phyloP scores from a whole-genome alignment of 805 yeast genomes.

The Cyberlindnera samutprakarnensis region DNA sequence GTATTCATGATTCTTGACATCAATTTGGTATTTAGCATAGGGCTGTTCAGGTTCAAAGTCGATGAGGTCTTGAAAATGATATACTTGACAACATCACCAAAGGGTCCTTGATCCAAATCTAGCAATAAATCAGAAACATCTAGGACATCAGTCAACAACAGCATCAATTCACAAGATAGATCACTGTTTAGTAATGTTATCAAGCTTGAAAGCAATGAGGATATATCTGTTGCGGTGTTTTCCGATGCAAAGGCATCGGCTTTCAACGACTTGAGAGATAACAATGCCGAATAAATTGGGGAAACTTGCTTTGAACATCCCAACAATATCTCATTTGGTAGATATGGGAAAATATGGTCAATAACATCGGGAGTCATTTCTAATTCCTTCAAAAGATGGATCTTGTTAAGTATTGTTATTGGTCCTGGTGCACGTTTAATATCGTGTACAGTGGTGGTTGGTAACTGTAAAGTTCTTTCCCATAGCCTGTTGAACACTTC shows the following conservation, averaged over 20 bases:
- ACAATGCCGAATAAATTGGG: conserved; percentile 3
- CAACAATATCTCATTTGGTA: conserved; percentile 7
- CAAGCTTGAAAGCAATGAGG: conserved; percentile 4
- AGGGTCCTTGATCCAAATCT: conserved; percentile 1
- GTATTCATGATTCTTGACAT: conserved; percentile 5
- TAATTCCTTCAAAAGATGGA: conserved; percentile 5
- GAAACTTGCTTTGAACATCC: conserved; percentile 8
- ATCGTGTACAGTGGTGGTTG: conserved; percentile 1
- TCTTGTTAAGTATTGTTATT: conserved; percentile 13
- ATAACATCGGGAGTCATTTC: conserved; percentile 6
- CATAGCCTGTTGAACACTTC: conserved; percentile 20
- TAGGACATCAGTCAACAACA: conserved; percentile 6
- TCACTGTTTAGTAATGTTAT: conserved; percentile 4
- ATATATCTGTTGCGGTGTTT: background rate
- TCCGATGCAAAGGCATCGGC: no score
- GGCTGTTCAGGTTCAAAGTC: background rate
- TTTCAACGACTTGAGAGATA: no score
- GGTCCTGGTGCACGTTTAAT: conserved; percentile 15
- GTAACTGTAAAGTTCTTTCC: conserved; percentile 15
- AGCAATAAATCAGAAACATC: conserved; percentile 4
- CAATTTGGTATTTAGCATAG: background rate
- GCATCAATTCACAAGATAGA: conserved; percentile 8
- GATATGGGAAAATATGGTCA: conserved; percentile 13
- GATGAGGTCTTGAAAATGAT: conserved; percentile 10
- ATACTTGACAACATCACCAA: no score